Conservation (phyloP, 164 flowering plant species). For the Sextonia rubra region DNA sequence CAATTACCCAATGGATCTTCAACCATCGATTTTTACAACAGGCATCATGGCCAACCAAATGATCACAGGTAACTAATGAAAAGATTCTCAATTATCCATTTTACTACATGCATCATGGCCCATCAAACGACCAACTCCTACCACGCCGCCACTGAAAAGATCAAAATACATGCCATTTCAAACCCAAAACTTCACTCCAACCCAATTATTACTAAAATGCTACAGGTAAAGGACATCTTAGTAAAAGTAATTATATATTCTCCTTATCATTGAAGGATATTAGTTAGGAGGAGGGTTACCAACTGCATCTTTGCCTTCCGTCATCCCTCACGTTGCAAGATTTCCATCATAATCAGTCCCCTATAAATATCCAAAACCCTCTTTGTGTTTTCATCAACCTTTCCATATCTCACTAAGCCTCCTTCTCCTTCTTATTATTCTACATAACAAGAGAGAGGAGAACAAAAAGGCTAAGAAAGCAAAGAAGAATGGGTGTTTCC, state of each 20-base stretch:
- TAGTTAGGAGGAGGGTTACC: slow-evolving; percentile 1
- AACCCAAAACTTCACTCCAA: too few relatives aligned
- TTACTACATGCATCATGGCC: too few relatives aligned
- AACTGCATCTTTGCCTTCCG: background rate
- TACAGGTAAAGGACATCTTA: background rate
- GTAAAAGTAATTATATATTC: too few relatives aligned
- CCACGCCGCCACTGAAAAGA: too few relatives aligned
- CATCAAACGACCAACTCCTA: too few relatives aligned
- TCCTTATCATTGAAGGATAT: background rate
- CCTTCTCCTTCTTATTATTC: background rate
- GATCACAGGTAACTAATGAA: too few relatives aligned
- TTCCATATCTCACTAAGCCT: background rate
- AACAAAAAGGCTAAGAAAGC: background rate
- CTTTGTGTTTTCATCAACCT: slow-evolving; percentile 9
- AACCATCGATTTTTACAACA: too few relatives aligned
- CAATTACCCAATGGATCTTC: too few relatives aligned
- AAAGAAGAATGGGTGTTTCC: slow-evolving; percentile 34
- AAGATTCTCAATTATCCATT: too few relatives aligned
- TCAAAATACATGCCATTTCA: too few relatives aligned
- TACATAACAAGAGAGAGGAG: background rate
- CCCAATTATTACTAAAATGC: background rate
- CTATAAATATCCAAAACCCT: slow-evolving; percentile 14
- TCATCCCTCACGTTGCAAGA: background rate
- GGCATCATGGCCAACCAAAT: too few relatives aligned
- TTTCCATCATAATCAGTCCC: background rate